Evolutionary conservation across 2,329 filamentous ascomycete genomes (phyloP).

Genomic region (Clathrospora elynae): DNA sequence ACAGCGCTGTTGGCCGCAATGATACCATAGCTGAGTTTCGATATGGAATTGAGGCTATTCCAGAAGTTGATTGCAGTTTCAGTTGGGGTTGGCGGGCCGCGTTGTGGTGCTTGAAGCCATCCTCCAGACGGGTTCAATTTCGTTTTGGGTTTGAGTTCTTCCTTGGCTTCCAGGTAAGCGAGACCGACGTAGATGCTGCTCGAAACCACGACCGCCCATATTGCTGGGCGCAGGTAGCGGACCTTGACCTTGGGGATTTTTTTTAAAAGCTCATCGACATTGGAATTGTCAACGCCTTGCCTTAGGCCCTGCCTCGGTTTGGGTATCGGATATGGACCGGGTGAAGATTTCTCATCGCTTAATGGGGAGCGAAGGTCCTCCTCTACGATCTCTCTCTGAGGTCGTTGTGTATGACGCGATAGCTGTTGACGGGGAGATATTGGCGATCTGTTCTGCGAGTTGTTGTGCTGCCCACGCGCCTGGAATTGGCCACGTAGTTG

Average conservation of each 20-base stretch:
- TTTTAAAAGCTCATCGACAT: constrained; percentile 1
- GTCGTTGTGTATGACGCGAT: constrained; percentile 10
- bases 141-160: constrained; percentile 27
- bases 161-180: constrained; percentile 37
- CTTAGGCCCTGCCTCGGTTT: no score
- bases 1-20: constrained; percentile 37
- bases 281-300: no score
- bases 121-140: constrained; percentile 12
- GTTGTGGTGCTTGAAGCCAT: constrained; percentile 23
- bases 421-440: constrained; percentile 8
- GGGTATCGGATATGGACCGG: no score
- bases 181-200: constrained; percentile 35
- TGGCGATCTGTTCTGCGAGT: constrained; percentile 8
- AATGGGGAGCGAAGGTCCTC: constrained; percentile 6
- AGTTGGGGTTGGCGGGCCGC: constrained; percentile 31
- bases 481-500: constrained; percentile 9
- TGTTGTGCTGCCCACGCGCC: constrained; percentile 10
- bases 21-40: constrained; percentile 34
- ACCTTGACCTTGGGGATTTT: constrained; percentile 24
- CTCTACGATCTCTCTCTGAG: constrained; percentile 10
- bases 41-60: constrained; percentile 33
- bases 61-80: constrained; percentile 35
- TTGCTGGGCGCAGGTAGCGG: constrained; percentile 34
- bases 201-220: constrained; percentile 38
- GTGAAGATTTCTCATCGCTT: no score